Evolutionary conservation across 2,329 filamentous ascomycete species (phyloP), one percentile per base, ranked within the genome.

Genomic region (Zasmidium angulare): DNA sequence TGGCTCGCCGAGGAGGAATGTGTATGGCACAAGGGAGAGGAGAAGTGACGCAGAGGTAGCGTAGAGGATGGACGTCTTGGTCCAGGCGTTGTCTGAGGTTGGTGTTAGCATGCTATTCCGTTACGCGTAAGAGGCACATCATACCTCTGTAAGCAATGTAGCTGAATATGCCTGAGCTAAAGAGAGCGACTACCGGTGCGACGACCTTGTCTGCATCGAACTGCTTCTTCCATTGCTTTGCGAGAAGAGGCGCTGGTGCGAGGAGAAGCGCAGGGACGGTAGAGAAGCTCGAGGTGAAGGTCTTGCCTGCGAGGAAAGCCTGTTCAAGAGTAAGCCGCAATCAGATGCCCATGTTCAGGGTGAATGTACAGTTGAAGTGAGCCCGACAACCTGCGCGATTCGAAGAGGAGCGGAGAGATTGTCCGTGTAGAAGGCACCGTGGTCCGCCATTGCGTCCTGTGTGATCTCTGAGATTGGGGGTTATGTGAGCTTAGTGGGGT

Each of bases 221-320:
- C 59, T 78, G 70, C 46, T 69, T 75, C 59, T 71, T 66, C 83
- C 83, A 87, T 72, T 87, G 84, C 43, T 76, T 76, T 29, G 82
- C 80, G 61, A 86, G 79, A 11, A 86, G 72, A 1, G 79, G 79
- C 1, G 81, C 78, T 1, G 85, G 85, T 0, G 82, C 80, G 59
- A 82, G 76, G 59, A 87, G 78, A 9, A 86, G 72, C 46, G 81
- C 77, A 1, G 84, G 84, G 75, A 62, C 58, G 78, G 73, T 67
- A 76, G 65, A 4, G 81, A 84, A 55, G 74, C 63, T 58, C 56
- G 64, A 14, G 66, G 69, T 56, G 53, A 69, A 69, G 26, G 71
- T 75, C 56, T 63, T 72, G 63, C 60, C 76, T 75, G 50, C 43
- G 24, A 17, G 36, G 36, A 43, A 43, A 17, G 36, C 36, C 36